Percentiles rank a stretch among this genome's conserved stretches.
phyloP scores from a whole-genome alignment of 2,329 filamentous ascomycete species.

The Xylariales sp. region DNA sequence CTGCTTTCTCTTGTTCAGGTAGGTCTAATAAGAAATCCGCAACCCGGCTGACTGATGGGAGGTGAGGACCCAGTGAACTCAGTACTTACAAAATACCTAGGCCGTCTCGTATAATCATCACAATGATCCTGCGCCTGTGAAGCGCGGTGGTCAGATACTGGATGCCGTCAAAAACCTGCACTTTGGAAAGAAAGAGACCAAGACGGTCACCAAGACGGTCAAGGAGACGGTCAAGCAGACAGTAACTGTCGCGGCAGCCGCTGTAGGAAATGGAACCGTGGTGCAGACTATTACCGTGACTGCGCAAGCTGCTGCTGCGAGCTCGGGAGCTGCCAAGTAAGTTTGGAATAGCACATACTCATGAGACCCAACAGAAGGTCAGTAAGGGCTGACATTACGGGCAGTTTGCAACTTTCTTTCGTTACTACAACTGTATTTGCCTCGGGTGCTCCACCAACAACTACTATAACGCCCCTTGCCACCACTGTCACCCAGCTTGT shows the following conservation, averaged over 20 bases:
- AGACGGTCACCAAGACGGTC: conserved; percentile 17
- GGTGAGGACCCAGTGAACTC: no score
- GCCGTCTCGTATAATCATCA: conserved; percentile 14
- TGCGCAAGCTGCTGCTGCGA: conserved; percentile 13
- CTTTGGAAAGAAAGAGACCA: no score
- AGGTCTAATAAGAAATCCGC: conserved; percentile 6
- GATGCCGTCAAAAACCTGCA: no score
- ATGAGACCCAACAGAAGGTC: no score
- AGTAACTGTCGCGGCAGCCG: conserved; percentile 26
- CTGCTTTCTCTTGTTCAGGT: conserved; percentile 19
- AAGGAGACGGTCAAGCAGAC: conserved; percentile 29
- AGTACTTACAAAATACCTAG: conserved; percentile 12
- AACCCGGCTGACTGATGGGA: neutral
- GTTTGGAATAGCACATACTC: no score
- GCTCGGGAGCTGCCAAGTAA: conserved; percentile 3
- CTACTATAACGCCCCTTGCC: conserved; percentile 7
- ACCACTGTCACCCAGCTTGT: conserved; percentile 17
- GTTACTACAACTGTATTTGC: conserved; percentile 30
- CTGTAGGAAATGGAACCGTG: conserved; percentile 17
- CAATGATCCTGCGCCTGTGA: conserved; percentile 14
- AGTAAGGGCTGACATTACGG: conserved; percentile 9
- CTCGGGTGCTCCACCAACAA: conserved; percentile 16
- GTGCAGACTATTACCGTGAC: conserved; percentile 21
- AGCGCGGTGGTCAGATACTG: no score
- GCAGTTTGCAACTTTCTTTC: conserved; percentile 25